phyloP scores from a whole-genome alignment of 140 eudicot species.

The Oenanthe javanica region DNA sequence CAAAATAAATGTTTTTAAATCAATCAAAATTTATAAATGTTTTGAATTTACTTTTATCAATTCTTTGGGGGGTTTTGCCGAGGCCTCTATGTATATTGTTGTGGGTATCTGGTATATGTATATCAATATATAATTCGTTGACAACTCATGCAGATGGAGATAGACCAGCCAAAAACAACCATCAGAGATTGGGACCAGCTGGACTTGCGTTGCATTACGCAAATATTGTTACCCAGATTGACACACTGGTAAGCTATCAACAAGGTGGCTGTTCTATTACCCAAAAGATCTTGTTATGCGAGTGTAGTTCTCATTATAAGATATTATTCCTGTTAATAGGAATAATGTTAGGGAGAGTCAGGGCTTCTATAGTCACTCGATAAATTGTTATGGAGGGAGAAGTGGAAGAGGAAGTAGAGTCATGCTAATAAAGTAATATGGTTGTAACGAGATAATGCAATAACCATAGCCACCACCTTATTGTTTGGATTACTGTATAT shows the following conservation, averaged over 20 bases:
- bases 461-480: neutral
- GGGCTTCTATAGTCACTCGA: neutral
- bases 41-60: neutral
- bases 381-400: neutral
- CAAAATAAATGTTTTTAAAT: neutral
- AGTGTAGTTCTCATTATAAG: neutral
- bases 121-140: conserved; percentile 8
- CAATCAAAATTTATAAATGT: neutral
- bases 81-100: neutral
- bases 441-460: neutral
- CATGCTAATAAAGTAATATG: neutral
- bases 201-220: conserved; percentile 98
- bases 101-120: neutral
- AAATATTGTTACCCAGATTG: conserved; percentile 80
- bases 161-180: conserved; percentile 46
- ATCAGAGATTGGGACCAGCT: conserved; percentile 76
- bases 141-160: conserved; percentile 44
- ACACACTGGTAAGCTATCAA: conserved; percentile 69
- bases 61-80: neutral
- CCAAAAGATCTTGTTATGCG: neutral
- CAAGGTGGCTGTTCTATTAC: neutral
- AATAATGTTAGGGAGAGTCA: neutral
- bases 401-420: neutral
- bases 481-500: too few species aligned
- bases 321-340: neutral